Percentiles rank a stretch among this genome's conserved stretches.
Conservation (phyloP, 2,329 filamentous ascomycete genomes). For the Fusarium sp. region DNA sequence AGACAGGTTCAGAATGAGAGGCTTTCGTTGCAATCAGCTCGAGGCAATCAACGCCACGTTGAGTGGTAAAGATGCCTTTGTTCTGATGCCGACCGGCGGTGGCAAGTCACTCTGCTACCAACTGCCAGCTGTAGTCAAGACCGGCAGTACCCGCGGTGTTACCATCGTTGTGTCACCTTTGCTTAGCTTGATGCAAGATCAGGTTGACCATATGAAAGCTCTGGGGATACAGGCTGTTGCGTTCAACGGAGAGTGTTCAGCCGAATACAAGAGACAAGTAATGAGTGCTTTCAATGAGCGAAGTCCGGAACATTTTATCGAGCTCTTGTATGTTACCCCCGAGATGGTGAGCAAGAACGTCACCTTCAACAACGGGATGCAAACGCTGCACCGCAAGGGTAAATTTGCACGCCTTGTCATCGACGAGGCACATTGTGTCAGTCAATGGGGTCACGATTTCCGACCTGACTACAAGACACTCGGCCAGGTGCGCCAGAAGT, state of each 20-base stretch:
- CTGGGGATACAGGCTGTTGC: slow-evolving; percentile 84
- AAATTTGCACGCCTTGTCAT: slow-evolving; percentile 94
- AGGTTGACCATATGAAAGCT: slow-evolving; percentile 84
- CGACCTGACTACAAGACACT: slow-evolving; percentile 94
- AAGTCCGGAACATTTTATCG: slow-evolving; percentile 81
- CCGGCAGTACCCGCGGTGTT: slow-evolving; percentile 86
- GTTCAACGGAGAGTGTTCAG: slow-evolving; percentile 82
- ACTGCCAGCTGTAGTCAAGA: slow-evolving; percentile 86
- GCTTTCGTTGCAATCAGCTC: slow-evolving; percentile 91
- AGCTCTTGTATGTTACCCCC: slow-evolving; percentile 94
- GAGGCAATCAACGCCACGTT: slow-evolving; percentile 97
- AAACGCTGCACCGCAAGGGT: slow-evolving; percentile 75
- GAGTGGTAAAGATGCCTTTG: slow-evolving; percentile 88
- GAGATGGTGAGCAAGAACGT: slow-evolving; percentile 94
- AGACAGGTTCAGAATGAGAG: slow-evolving; percentile 85
- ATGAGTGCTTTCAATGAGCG: slow-evolving; percentile 73
- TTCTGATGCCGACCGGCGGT: slow-evolving; percentile 97
- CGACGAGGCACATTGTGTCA: slow-evolving; percentile 99
- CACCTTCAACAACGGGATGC: slow-evolving; percentile 75
- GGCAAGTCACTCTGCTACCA: slow-evolving; percentile 98
- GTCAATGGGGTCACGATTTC: slow-evolving; percentile 99
- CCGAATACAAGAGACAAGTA: slow-evolving; percentile 75
- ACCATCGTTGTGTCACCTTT: slow-evolving; percentile 96
- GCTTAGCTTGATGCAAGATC: slow-evolving; percentile 96
- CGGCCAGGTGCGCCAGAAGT: slow-evolving; percentile 79